phyloP scores from a whole-genome alignment of 129 eudicot genomes.

The Artemisia tridentata region DNA sequence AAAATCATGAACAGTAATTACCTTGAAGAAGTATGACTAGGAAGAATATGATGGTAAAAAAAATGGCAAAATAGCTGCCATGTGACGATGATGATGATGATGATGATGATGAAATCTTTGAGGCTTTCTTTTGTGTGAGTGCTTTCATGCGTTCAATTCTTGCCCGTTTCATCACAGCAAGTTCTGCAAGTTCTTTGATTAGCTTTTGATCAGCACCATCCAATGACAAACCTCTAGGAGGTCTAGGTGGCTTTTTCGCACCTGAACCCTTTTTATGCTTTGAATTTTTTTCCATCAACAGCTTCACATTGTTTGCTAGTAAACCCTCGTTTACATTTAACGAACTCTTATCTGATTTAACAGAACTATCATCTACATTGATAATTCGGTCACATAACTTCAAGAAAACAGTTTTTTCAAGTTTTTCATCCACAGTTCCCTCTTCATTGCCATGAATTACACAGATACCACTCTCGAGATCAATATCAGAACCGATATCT shows the following conservation, averaged over 20 bases:
- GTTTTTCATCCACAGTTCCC: slow-evolving; percentile 21
- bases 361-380: slow-evolving; percentile 37
- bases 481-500: slow-evolving; percentile 49
- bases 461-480: slow-evolving; percentile 57
- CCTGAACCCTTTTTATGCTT: slow-evolving; percentile 41
- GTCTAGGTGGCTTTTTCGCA: slow-evolving; percentile 70
- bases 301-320: slow-evolving; percentile 22
- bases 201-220: slow-evolving; percentile 78
- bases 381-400: slow-evolving; percentile 34
- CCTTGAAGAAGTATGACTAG: slow-evolving; percentile 70
- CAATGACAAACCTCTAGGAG: slow-evolving; percentile 62
- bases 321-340: slow-evolving; percentile 22
- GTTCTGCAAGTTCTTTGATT: slow-evolving; percentile 75
- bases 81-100: slow-evolving; percentile 41
- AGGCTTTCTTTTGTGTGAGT: slow-evolving; percentile 66
- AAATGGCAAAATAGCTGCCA: slow-evolving; percentile 63
- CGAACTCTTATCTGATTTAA: neutral
- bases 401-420: slow-evolving; percentile 23
- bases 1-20: slow-evolving; percentile 12
- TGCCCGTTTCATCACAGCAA: slow-evolving; percentile 73
- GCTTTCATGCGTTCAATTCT: slow-evolving; percentile 76
- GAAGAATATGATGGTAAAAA: slow-evolving; percentile 61
- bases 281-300: slow-evolving; percentile 32
- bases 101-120: slow-evolving; percentile 38
- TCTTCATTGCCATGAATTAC: slow-evolving; percentile 23